Base-by-base conservation (phyloP, 768 basidiomycete genomes). In the Fomitopsis serialis region DNA sequence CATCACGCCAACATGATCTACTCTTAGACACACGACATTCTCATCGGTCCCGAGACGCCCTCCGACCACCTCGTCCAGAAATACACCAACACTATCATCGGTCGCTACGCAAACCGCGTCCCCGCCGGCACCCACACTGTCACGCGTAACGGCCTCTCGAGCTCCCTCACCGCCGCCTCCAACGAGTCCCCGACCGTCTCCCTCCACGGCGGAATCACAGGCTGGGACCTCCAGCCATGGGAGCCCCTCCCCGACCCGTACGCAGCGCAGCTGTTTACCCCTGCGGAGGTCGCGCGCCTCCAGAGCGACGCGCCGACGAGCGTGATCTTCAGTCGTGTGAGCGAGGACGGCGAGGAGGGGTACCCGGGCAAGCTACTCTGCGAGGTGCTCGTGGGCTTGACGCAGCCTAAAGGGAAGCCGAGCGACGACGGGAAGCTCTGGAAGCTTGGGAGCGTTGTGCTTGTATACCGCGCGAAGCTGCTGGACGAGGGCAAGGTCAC, bases 51-150 rank as follows among this genome's bases (percentile, higher is more conserved):
- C 36, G 82, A 87, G 69, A 67, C 72, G 42, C 80, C 85, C 47
- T 61, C 74, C 56, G 80, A 74, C 55, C 85, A 89, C 65, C 64
- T 72, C 29, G 67, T 65, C 11, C 78, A 84, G 64, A 85, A 82
- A 67, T 89, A 89, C 68, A 81, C 78, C 44, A 89, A 89, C 68
- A 80, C 82, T 10, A 74, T 88, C 62, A 75, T 89, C 48, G 88
- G 88, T 25, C 73, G 87, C 60, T 89, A 88, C 58, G 73, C 85
- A 22, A 89, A 89, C 68, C 78, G 87, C 32, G 73, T 90, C 49
- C 84, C 87, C 1, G 80, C 78, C n/a, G 80, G 80, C 23, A 48
- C 64, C 17, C 54, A 56, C 48, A 7, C 54, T 21, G 25, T 59
- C 47, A 36, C 54, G 12, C 78, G 80, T 65, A 74, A 81, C 29